Evolutionary conservation across 1,284 basidiomycete genomes (phyloP).

Genomic region (Coriolopsis trogii): DNA sequence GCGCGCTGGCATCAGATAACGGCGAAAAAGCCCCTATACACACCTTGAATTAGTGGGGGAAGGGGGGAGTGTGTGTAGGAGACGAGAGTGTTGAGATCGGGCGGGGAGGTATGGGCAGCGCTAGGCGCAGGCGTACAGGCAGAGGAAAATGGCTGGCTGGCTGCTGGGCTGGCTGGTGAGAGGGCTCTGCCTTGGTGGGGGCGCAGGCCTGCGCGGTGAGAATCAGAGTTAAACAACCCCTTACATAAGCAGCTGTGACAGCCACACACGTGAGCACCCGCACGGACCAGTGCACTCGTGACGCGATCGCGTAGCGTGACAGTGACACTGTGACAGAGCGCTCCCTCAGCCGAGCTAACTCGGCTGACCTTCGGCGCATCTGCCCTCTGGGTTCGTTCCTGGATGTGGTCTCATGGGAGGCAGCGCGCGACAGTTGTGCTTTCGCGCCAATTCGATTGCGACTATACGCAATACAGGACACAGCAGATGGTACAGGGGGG

Average conservation of each 20-base stretch:
- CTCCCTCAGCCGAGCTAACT: not conserved
- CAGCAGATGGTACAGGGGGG: not conserved
- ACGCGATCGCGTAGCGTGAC: slow-evolving; percentile 24
- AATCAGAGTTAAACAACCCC: slow-evolving; percentile 27
- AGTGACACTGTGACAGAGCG: slow-evolving; percentile 18
- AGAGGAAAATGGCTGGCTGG: slow-evolving; percentile 29
- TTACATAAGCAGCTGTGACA: slow-evolving; percentile 27
- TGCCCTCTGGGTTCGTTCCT: slow-evolving; percentile 2
- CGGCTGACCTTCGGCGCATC: slow-evolving; percentile 5
- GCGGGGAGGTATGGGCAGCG: slow-evolving; percentile 22
- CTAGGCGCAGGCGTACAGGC: slow-evolving; percentile 31
- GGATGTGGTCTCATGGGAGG: slow-evolving; percentile 4
- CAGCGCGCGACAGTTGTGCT: no score
- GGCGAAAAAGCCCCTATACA: slow-evolving; percentile 10
- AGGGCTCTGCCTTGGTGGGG: slow-evolving; percentile 29
- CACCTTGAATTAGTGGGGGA: slow-evolving; percentile 22
- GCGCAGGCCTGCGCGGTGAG: slow-evolving; percentile 28
- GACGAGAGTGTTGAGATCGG: slow-evolving; percentile 19
- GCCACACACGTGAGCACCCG: slow-evolving; percentile 21
- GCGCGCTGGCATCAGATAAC: slow-evolving; percentile 27
- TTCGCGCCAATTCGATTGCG: no score
- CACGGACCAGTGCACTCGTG: slow-evolving; percentile 27
- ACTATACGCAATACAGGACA: not conserved
- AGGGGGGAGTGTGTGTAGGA: slow-evolving; percentile 14
- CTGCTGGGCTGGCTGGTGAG: slow-evolving; percentile 29